Conservation (phyloP, 106 monocot species). For the Dendrobium catenatum region DNA sequence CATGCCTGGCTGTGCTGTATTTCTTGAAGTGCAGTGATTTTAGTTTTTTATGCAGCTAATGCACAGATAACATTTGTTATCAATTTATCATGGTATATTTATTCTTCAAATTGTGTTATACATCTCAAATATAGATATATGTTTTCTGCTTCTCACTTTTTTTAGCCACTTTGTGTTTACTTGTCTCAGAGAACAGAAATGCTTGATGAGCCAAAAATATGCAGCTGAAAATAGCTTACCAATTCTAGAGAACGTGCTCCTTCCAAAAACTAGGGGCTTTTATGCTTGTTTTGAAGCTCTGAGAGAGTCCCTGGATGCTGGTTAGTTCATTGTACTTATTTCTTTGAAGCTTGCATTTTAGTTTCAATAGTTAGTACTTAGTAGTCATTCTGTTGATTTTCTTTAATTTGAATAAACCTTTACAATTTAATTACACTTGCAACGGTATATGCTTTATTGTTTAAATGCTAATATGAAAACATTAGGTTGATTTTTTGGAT, state of each 20-base stretch:
- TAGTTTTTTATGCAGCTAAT: neutral
- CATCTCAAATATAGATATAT: neutral
- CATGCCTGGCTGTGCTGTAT: neutral
- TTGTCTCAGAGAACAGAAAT: slow-evolving; percentile 72
- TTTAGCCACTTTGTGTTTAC: neutral
- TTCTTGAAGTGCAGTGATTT: neutral
- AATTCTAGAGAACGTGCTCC: slow-evolving; percentile 72
- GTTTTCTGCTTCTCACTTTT: neutral
- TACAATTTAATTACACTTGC: neutral
- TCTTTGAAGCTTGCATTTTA: neutral
- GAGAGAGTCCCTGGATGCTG: slow-evolving; percentile 70
- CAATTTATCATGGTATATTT: neutral
- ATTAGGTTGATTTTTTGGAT: neutral
- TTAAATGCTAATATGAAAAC: neutral
- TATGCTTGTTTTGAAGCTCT: slow-evolving; percentile 58
- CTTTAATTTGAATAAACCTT: neutral
- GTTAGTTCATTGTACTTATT: slow-evolving; percentile 17
- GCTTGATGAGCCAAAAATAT: slow-evolving; percentile 72
- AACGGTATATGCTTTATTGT: neutral
- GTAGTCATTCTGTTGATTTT: neutral
- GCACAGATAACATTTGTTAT: neutral
- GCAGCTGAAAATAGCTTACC: slow-evolving; percentile 81
- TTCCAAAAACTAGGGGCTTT: slow-evolving; percentile 91
- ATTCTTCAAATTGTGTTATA: neutral
- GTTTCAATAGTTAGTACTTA: neutral